Evolutionary conservation across 495 filamentous ascomycete species (phyloP).

Genomic region (Penicillium flavigenum): DNA sequence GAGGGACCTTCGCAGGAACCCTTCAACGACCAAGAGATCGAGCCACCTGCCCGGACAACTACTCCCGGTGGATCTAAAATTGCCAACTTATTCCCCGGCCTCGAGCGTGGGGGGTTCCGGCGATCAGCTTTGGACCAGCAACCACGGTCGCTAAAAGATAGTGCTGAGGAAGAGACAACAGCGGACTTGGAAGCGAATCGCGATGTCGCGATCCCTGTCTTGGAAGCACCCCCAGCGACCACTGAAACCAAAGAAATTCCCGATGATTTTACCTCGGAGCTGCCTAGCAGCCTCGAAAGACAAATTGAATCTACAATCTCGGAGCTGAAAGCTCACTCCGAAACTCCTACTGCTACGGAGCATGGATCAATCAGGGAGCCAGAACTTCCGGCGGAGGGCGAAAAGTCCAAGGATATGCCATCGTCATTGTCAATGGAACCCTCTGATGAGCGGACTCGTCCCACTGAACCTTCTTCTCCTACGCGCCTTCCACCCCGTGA

Average conservation of each 20-base stretch:
- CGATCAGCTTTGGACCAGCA: constrained; percentile 26
- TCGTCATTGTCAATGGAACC: constrained; percentile 43
- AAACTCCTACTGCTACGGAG: constrained; percentile 12
- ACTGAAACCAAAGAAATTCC: constrained; percentile 19
- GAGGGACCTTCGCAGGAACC: constrained; percentile 11
- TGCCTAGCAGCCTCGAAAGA: constrained; percentile 13
- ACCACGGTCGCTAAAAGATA: constrained; percentile 42
- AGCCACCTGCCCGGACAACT: constrained; percentile 23
- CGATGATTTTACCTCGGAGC: constrained; percentile 17
- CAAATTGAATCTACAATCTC: constrained; percentile 9
- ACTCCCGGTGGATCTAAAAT: constrained; percentile 36
- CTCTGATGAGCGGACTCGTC: constrained; percentile 48
- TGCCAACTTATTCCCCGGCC: constrained; percentile 39
- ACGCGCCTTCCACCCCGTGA: constrained; percentile 23
- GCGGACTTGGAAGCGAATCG: constrained; percentile 42
- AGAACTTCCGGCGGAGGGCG: constrained; percentile 16
- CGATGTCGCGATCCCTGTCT: constrained; percentile 52
- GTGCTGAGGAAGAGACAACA: constrained; percentile 50
- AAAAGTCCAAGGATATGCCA: constrained; percentile 22
- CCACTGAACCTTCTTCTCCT: constrained; percentile 19
- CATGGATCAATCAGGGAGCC: constrained; percentile 17
- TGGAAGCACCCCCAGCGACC: constrained; percentile 46
- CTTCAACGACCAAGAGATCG: constrained; percentile 17
- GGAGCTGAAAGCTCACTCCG: constrained; percentile 10
- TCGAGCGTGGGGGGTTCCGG: constrained; percentile 38